Evolutionary conservation across 805 yeast genomes (phyloP).

Genomic region (Myxozyma kluyveri): DNA sequence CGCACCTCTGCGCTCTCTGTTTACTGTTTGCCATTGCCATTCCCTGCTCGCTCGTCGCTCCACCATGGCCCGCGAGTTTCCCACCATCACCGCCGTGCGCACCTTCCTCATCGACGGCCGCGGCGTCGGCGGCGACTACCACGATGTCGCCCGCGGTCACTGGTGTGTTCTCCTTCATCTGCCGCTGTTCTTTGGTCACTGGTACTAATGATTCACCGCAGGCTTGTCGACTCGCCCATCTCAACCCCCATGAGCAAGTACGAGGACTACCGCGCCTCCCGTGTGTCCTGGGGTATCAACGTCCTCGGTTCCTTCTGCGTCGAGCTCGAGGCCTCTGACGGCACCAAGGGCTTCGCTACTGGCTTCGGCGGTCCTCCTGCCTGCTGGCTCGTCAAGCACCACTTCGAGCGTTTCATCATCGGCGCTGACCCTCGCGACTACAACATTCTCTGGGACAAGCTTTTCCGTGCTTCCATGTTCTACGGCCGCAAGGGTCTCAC

Average conservation of each 20-base stretch:
- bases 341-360: constrained; percentile 51
- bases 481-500: constrained; percentile 53
- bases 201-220: not conserved
- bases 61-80: constrained; percentile 36
- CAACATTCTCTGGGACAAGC: constrained; percentile 49
- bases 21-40: not conserved
- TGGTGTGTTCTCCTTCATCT: constrained; percentile 36
- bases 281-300: constrained; percentile 52
- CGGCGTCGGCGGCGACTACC: constrained; percentile 54
- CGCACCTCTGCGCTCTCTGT: not conserved
- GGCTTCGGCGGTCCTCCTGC: constrained; percentile 55
- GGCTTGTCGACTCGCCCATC: constrained; percentile 46
- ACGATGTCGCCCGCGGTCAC: constrained; percentile 49
- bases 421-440: constrained; percentile 51
- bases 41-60: not conserved
- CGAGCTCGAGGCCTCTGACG: constrained; percentile 49
- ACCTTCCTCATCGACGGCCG: constrained; percentile 46
- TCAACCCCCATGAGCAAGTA: constrained; percentile 52
- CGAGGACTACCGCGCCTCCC: constrained; percentile 46
- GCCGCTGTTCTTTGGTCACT: not conserved
- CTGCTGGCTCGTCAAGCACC: constrained; percentile 49
- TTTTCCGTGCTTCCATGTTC: constrained; percentile 51
- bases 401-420: constrained; percentile 47
- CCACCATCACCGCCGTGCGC: constrained; percentile 45
- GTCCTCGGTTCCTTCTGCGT: constrained; percentile 52